Conservation (phyloP, 2,329 filamentous ascomycete species). For the Ceratocystis alfenasii region DNA sequence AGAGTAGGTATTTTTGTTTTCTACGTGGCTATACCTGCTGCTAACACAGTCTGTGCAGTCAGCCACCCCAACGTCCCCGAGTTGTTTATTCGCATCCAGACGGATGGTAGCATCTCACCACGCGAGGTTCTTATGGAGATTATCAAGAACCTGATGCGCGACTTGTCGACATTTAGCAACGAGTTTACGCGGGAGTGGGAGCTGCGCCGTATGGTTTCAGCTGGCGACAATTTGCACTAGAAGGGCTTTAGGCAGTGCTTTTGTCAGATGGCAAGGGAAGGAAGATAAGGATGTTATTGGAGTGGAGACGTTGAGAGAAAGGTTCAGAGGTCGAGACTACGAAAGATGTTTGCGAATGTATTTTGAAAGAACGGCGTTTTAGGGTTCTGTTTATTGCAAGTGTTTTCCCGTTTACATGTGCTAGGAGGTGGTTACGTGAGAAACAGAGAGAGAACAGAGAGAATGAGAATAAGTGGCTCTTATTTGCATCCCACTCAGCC, state of each 20-base stretch:
- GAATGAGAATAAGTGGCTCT: not conserved
- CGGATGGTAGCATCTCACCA: slow-evolving; percentile 77
- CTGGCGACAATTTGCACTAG: slow-evolving; percentile 37
- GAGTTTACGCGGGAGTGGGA: slow-evolving; percentile 92
- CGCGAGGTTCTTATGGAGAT: slow-evolving; percentile 74
- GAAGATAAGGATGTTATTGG: not conserved
- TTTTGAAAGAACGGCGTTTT: slow-evolving; percentile 11
- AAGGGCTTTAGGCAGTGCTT: not conserved
- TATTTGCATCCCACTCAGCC: not conserved
- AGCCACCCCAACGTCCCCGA: slow-evolving; percentile 50
- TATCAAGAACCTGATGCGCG: slow-evolving; percentile 70
- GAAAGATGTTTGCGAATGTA: not conserved
- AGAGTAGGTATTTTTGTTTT: slow-evolving; percentile 42
- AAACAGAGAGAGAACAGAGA: not conserved
- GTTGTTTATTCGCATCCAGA: slow-evolving; percentile 69
- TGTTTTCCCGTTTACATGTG: not conserved
- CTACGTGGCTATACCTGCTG: not conserved
- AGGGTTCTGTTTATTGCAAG: slow-evolving; percentile 8
- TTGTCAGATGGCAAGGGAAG: not conserved
- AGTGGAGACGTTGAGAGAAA: not conserved
- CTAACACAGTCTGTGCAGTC: slow-evolving; percentile 30
- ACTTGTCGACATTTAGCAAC: slow-evolving; percentile 66
- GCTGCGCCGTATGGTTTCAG: slow-evolving; percentile 70
- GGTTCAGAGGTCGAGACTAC: not conserved
- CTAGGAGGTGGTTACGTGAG: not conserved